Evolutionary conservation across 2,329 filamentous ascomycete species (phyloP).

Genomic region (Diplodia seriata): DNA sequence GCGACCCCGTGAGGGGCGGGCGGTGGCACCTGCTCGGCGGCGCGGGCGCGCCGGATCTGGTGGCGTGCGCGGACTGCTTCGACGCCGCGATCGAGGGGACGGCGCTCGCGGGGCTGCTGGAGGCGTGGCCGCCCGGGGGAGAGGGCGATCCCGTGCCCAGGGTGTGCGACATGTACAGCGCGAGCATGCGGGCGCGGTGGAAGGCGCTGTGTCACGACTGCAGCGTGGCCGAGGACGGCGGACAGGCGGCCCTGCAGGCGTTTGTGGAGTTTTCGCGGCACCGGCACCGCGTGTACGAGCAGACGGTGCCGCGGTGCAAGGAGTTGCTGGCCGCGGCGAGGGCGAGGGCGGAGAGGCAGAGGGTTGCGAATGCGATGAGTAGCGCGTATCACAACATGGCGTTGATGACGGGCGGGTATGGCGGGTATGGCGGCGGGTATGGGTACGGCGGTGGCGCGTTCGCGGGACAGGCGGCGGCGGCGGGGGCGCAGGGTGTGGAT

Average conservation of each 20-base stretch:
- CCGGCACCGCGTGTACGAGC: slow-evolving; percentile 11
- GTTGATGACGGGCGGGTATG: neutral
- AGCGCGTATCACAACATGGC: neutral
- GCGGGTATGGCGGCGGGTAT: neutral
- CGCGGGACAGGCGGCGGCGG: slow-evolving; percentile 12
- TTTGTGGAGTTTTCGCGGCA: neutral
- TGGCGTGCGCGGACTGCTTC: slow-evolving; percentile 4
- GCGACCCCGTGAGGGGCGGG: neutral
- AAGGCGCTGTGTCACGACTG: neutral
- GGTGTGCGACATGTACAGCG: slow-evolving; percentile 21
- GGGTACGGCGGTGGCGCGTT: neutral
- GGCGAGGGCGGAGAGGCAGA: neutral
- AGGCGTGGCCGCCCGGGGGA: neutral
- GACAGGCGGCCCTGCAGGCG: neutral
- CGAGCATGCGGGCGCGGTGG: neutral
- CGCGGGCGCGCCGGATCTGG: neutral
- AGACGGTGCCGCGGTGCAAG: neutral
- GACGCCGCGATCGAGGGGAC: neutral
- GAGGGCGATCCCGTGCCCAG: neutral
- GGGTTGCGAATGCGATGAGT: neutral
- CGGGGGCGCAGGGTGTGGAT: slow-evolving; percentile 32
- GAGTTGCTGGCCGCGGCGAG: neutral
- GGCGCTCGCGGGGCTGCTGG: neutral
- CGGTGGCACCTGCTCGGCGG: neutral
- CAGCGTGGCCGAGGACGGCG: too few relatives aligned